Percentiles rank a stretch among this genome's conserved stretches.
Conservation (phyloP, 2,329 filamentous ascomycete genomes). For the Arachnopeziza araneosa region DNA sequence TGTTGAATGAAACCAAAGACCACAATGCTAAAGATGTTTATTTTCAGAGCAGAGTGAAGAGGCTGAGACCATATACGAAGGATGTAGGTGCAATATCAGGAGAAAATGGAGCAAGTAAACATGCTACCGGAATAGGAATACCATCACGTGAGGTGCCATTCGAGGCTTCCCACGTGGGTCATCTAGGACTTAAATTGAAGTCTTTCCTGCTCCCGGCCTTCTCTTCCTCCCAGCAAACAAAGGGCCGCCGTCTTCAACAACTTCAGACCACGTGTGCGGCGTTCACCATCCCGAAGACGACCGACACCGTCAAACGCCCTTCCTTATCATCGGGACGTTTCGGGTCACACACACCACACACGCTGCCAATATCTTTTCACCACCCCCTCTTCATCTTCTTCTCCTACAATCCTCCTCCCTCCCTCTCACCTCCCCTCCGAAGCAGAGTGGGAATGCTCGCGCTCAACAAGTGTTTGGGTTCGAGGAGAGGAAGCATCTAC, state of each 20-base stretch:
- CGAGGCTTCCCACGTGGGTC: neutral
- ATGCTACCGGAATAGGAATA: neutral
- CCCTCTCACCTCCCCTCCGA: neutral
- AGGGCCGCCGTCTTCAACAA: neutral
- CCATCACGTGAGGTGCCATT: neutral
- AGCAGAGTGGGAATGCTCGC: too few species aligned
- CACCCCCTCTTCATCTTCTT: neutral
- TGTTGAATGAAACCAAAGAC: too few species aligned
- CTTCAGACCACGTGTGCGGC: neutral
- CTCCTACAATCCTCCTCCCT: neutral
- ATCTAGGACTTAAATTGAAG: neutral
- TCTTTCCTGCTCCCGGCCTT: neutral
- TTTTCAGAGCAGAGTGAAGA: too few species aligned
- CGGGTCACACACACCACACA: neutral
- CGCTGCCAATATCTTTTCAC: too few species aligned
- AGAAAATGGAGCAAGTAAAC: neutral
- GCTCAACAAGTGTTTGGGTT: too few species aligned
- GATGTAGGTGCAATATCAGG: neutral
- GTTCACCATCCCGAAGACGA: neutral
- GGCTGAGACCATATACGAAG: too few species aligned
- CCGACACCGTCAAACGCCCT: neutral
- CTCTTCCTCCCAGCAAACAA: neutral
- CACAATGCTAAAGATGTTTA: too few species aligned
- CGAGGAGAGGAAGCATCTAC: too few species aligned
- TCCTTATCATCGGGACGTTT: neutral